Percentiles rank a stretch among this genome's conserved stretches.
phyloP scores from a whole-genome alignment of 1,284 basidiomycete species.

The Polyporus tsugae region DNA sequence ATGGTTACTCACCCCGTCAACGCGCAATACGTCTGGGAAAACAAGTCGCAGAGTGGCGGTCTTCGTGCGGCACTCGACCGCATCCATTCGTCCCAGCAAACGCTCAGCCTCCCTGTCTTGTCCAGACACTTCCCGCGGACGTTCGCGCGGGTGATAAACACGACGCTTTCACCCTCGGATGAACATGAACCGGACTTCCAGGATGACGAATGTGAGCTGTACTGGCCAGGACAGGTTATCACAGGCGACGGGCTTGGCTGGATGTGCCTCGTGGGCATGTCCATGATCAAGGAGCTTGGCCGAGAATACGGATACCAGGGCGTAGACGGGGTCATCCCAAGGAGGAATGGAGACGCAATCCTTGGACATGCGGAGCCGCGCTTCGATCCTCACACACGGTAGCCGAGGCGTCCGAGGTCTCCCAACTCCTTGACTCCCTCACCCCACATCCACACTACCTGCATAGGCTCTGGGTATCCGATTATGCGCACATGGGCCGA shows the following conservation, averaged over 20 bases:
- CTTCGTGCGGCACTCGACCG: slow-evolving; percentile 53
- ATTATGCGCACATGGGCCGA: slow-evolving; percentile 9
- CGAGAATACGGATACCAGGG: slow-evolving; percentile 75
- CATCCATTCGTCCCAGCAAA: slow-evolving; percentile 58
- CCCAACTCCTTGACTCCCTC: neutral
- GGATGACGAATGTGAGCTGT: slow-evolving; percentile 81
- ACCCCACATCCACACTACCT: neutral
- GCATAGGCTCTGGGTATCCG: slow-evolving; percentile 6
- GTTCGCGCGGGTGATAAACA: slow-evolving; percentile 72
- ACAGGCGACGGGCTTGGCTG: slow-evolving; percentile 80
- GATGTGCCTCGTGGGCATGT: slow-evolving; percentile 81
- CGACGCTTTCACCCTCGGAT: slow-evolving; percentile 66
- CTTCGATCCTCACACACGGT: slow-evolving; percentile 22
- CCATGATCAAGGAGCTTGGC: slow-evolving; percentile 83
- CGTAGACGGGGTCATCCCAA: slow-evolving; percentile 72
- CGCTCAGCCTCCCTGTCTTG: slow-evolving; percentile 69
- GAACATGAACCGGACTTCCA: slow-evolving; percentile 82
- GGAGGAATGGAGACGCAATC: slow-evolving; percentile 47
- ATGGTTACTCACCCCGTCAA: slow-evolving; percentile 38
- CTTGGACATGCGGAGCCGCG: slow-evolving; percentile 27
- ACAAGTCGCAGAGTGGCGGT: slow-evolving; percentile 58
- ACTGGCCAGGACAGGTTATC: slow-evolving; percentile 75
- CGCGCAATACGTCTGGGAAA: slow-evolving; percentile 44
- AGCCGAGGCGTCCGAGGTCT: slow-evolving; percentile 10
- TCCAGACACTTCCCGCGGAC: slow-evolving; percentile 75